Evolutionary conservation across 2,329 filamentous ascomycete genomes (phyloP), one percentile per base, ranked within the genome.

Genomic region (Leptographium flavum): DNA sequence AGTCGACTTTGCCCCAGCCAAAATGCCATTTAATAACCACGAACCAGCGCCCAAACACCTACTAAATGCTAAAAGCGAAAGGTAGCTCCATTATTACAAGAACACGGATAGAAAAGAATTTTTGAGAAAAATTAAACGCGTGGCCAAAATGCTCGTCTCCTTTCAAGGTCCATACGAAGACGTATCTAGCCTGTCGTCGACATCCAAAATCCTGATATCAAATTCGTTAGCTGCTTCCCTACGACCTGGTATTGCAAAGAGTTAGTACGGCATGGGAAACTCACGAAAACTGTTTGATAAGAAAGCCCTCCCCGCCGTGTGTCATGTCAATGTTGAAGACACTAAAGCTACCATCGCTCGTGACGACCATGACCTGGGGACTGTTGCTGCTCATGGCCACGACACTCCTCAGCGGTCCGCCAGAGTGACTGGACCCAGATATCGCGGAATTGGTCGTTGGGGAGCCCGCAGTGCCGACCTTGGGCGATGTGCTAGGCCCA

Each of bases 311-410:
- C 22, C 92, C 92, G 17, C 92, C 92, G 50, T 85, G 84, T 55
- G 94, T 88, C 68, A 98, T 76, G 60, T 98, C 88, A 45, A 98
- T 87, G 52, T 86, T 90, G 63, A 90, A 98, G 27, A 96, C 83
- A 55, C 92, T 94, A 58, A 95, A 96, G 22, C 82, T 82, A 10
- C 92, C 92, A 59, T 98, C 92, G 55, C 83, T 95, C 0, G 92
- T 98, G 14, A 95, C 88, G 0, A 96, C 86, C 88, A 98, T 96
- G 41, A 98, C 85, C 56, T 96, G 88, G 1, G 92, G 92, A 23
- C 84, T 88, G 58, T 81, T 94, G 57, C 82, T 92, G 59, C 86
- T 94, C 81, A 98, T 93, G 9, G 92, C 90, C 37, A 98, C 92
- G n/a, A 98, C 90, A 53, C 87, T 94, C 52, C 84, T 73, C 35